Percentiles rank a stretch among this genome's conserved stretches.
Conservation (phyloP, 2,329 filamentous ascomycete species). For the Diaporthe nobilis region DNA sequence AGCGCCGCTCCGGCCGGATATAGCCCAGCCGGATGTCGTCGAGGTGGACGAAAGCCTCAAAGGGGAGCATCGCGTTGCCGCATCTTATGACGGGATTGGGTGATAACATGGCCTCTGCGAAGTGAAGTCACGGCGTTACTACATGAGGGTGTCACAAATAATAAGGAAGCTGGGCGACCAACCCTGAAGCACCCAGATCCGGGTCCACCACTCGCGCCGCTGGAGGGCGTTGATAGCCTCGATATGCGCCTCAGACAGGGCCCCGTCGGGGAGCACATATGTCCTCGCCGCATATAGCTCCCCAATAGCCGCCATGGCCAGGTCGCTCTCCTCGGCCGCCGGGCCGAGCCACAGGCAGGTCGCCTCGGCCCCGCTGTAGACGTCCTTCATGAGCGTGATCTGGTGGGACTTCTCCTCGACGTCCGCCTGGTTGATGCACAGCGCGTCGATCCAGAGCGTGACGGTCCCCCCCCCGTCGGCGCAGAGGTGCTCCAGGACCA, state of each 20-base stretch:
- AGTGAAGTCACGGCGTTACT: neutral
- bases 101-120: conserved; percentile 11
- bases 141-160: neutral
- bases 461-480: neutral
- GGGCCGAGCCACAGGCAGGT: conserved; percentile 20
- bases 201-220: conserved; percentile 9
- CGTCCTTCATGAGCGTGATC: conserved; percentile 32
- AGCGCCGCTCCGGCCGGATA: conserved; percentile 8
- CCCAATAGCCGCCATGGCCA: conserved; percentile 8
- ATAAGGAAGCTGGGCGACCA: neutral
- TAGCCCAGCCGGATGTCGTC: conserved; percentile 17
- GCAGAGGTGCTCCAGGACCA: conserved; percentile 18
- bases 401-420: conserved; percentile 16
- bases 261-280: conserved; percentile 2
- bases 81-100: neutral
- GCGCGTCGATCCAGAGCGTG: conserved; percentile 30
- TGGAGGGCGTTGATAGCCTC: conserved; percentile 16
- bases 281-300: neutral
- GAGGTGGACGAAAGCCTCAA: conserved; percentile 18
- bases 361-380: conserved; percentile 2
- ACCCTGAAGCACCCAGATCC: conserved; percentile 25
- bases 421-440: conserved; percentile 34
- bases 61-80: conserved; percentile 1
- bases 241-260: conserved; percentile 1
- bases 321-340: neutral